These are phyloP conservation scores for Puccinia triticina DNA, from an alignment of 1,284 basidiomycete genomes.

Conservation along the genomic window DNA sequence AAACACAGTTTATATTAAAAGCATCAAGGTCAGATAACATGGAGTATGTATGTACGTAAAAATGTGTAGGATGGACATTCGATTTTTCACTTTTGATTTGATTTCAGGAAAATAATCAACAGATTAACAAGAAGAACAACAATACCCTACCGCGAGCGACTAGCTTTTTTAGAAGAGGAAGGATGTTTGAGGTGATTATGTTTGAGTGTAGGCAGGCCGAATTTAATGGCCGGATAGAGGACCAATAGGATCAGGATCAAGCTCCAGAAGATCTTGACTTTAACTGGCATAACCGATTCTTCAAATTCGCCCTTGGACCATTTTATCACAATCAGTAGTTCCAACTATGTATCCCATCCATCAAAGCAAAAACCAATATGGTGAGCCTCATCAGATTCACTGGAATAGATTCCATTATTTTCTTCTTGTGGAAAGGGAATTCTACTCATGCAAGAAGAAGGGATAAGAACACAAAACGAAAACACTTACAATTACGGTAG, in stretches of 20 bases:
- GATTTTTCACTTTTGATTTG: too few species aligned
- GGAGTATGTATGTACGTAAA: too few species aligned
- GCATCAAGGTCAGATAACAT: too few species aligned
- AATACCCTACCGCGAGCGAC: background rate
- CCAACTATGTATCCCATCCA: constrained; percentile 60
- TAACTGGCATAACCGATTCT: constrained; percentile 66
- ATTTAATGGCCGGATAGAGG: constrained; percentile 71
- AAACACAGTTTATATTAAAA: too few species aligned
- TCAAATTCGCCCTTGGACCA: constrained; percentile 74
- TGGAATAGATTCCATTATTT: background rate
- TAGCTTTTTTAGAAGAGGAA: background rate
- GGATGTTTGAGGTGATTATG: background rate
- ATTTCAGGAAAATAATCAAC: too few species aligned
- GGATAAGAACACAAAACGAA: background rate
- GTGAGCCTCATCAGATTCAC: background rate
- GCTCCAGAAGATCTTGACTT: constrained; percentile 70
- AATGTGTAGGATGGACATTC: too few species aligned
- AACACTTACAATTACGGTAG: constrained; percentile 68
- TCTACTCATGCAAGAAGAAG: background rate
- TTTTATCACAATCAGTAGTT: constrained; percentile 64
- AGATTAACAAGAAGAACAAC: background rate
- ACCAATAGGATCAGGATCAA: constrained; percentile 67
- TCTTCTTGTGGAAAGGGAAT: too few species aligned
- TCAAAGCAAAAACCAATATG: background rate
- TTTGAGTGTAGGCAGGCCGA: constrained; percentile 58